These are phyloP conservation scores for Penicillium verrucosum DNA, from an alignment of 2,329 filamentous ascomycete species.

Conservation along the genomic window DNA sequence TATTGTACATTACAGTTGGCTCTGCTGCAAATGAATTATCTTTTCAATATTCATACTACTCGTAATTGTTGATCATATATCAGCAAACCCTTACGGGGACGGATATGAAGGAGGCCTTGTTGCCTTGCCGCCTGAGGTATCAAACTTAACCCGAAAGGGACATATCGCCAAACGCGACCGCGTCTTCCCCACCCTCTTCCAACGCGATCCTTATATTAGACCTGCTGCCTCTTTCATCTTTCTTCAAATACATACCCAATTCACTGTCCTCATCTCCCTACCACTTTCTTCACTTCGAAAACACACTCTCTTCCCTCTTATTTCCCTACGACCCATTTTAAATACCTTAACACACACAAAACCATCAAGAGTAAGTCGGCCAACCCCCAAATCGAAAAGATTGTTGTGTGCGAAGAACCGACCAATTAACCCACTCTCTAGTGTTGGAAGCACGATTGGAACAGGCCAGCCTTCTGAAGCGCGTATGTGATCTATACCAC, in stretches of 20 bases:
- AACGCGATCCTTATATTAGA: conserved; percentile 28
- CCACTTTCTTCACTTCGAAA: neutral
- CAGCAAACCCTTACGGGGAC: neutral
- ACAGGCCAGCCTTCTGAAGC: conserved; percentile 91
- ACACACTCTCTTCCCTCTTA: neutral
- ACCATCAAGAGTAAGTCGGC: conserved; percentile 31
- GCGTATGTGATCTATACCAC: conserved; percentile 55
- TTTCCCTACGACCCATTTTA: conserved; percentile 4
- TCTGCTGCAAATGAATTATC: conserved; percentile 1
- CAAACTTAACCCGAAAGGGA: conserved; percentile 23
- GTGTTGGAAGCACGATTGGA: conserved; percentile 98
- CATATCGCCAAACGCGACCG: conserved; percentile 34
- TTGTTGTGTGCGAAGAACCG: conserved; percentile 8
- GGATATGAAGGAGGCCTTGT: neutral
- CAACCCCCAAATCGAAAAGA: conserved; percentile 5
- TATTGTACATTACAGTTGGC: conserved; percentile 3
- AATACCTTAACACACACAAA: conserved; percentile 7
- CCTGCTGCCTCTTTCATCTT: conserved; percentile 19
- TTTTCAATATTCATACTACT: neutral
- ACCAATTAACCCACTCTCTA: conserved; percentile 28
- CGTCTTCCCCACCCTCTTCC: conserved; percentile 29
- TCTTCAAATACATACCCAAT: conserved; percentile 11
- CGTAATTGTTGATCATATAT: neutral
- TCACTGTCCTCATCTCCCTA: neutral
- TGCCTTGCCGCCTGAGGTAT: conserved; percentile 21